These are phyloP conservation scores for Peterozyma toletana DNA, from an alignment of 805 yeast genomes.

Conservation along the genomic window DNA sequence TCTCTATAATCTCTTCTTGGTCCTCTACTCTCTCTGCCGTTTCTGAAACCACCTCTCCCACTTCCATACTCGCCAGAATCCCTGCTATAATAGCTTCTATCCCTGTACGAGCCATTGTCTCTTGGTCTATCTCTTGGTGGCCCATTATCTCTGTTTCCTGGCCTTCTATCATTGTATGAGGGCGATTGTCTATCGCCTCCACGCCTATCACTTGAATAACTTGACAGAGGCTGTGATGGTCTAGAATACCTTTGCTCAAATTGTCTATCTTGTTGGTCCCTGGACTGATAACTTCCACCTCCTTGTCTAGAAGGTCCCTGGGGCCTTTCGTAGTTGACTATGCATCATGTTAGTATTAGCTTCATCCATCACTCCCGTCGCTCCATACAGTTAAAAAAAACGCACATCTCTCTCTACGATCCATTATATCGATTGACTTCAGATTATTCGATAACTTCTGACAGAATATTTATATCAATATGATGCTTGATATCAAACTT, in stretches of 20 bases:
- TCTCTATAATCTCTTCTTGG: conserved; percentile 12
- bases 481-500: no score
- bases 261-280: conserved; percentile 3
- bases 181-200: background rate
- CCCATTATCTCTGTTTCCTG: background rate
- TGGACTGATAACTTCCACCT: background rate
- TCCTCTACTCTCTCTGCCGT: conserved; percentile 12
- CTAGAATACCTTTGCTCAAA: background rate
- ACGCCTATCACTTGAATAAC: background rate
- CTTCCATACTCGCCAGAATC: conserved; percentile 8
- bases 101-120: conserved; percentile 7
- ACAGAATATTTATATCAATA: no score
- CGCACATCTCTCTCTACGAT: no score
- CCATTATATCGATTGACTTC: no score
- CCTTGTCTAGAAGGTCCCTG: background rate
- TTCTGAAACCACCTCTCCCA: conserved; percentile 14
- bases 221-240: background rate
- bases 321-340: no score
- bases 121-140: conserved; percentile 5
- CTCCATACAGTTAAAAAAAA: no score
- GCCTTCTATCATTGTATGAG: background rate
- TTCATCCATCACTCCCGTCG: no score
- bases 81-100: conserved; percentile 10
- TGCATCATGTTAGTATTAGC: no score
- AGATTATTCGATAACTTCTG: no score